These are phyloP conservation scores for Fragaria vesca DNA, from an alignment of 306 rosid species.

Conservation along the genomic window DNA sequence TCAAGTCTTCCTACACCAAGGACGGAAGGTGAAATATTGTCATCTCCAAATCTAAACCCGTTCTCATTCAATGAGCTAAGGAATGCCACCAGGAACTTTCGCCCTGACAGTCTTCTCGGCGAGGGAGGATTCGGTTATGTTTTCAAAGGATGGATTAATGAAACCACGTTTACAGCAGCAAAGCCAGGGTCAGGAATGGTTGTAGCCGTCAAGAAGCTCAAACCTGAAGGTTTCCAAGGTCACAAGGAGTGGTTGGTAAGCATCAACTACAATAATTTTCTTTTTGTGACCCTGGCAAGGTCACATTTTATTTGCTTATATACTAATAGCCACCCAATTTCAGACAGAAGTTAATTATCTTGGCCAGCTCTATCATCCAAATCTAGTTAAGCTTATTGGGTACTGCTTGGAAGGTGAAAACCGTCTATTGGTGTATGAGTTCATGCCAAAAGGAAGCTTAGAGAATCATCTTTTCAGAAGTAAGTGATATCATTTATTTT, in stretches of 20 bases:
- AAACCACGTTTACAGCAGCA: slow-evolving; percentile 48
- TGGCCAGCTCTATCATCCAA: slow-evolving; percentile 85
- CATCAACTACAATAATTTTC: slow-evolving; percentile 10
- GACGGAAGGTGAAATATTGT: slow-evolving; percentile 86
- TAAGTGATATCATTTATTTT: slow-evolving; percentile 35
- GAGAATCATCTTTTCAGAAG: slow-evolving; percentile 94
- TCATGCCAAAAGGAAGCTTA: slow-evolving; percentile 93
- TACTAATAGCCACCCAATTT: slow-evolving; percentile 29
- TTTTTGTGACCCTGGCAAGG: not conserved
- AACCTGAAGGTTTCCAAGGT: slow-evolving; percentile 87
- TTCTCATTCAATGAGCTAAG: slow-evolving; percentile 76
- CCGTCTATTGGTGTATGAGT: slow-evolving; percentile 88
- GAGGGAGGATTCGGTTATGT: slow-evolving; percentile 97
- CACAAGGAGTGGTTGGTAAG: slow-evolving; percentile 98
- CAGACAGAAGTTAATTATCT: slow-evolving; percentile 96
- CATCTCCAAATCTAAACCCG: slow-evolving; percentile 67
- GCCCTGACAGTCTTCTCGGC: slow-evolving; percentile 81
- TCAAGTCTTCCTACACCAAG: slow-evolving; percentile 75
- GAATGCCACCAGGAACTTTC: slow-evolving; percentile 83
- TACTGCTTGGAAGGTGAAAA: slow-evolving; percentile 91
- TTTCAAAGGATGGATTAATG: slow-evolving; percentile 94
- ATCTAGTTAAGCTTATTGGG: slow-evolving; percentile 85
- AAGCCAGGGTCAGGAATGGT: slow-evolving; percentile 89
- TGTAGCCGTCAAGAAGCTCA: slow-evolving; percentile 91
- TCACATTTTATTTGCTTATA: slow-evolving; percentile 14